A percentile compares a stretch with the other conserved stretches of the same genome.
Conservation (phyloP, 169 alveolate species). For the Theileria equi region DNA sequence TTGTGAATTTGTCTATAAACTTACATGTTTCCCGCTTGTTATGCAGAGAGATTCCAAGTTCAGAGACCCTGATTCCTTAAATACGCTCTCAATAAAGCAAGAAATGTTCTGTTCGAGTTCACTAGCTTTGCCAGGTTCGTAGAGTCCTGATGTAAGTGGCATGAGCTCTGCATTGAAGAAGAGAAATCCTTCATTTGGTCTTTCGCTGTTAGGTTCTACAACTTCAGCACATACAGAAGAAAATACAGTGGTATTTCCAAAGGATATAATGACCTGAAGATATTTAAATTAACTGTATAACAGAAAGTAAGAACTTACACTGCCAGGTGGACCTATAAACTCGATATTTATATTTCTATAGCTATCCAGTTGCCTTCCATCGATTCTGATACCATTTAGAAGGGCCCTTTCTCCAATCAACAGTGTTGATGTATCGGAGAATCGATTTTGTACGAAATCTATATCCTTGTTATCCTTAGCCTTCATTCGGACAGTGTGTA, state of each 20-base stretch:
- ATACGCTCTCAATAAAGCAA: conserved; percentile 34
- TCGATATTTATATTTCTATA: conserved; percentile 12
- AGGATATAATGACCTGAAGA: conserved; percentile 47
- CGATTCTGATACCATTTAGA: conserved; percentile 26
- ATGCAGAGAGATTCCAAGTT: conserved; percentile 66
- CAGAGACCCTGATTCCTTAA: conserved; percentile 62
- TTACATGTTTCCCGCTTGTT: conserved; percentile 48
- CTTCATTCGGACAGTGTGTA: too few relatives aligned
- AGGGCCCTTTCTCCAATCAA: conserved; percentile 14
- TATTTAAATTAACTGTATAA: not conserved
- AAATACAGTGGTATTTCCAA: conserved; percentile 59
- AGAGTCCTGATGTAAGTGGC: conserved; percentile 29
- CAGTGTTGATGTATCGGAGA: conserved; percentile 12
- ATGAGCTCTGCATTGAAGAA: conserved; percentile 32
- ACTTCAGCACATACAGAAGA: conserved; percentile 44
- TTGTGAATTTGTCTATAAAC: not conserved
- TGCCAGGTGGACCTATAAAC: conserved; percentile 17
- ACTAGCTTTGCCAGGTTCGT: conserved; percentile 46
- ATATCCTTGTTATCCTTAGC: conserved; percentile 17
- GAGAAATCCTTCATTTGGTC: conserved; percentile 64
- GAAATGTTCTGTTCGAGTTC: conserved; percentile 39
- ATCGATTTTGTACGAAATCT: conserved; percentile 22
- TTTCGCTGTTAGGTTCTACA: conserved; percentile 52
- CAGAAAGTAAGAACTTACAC: not conserved
- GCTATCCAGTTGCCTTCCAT: conserved; percentile 36